These are phyloP conservation scores for Diplodia intermedia DNA, from an alignment of 2,329 filamentous ascomycete genomes.

Conservation along the genomic window DNA sequence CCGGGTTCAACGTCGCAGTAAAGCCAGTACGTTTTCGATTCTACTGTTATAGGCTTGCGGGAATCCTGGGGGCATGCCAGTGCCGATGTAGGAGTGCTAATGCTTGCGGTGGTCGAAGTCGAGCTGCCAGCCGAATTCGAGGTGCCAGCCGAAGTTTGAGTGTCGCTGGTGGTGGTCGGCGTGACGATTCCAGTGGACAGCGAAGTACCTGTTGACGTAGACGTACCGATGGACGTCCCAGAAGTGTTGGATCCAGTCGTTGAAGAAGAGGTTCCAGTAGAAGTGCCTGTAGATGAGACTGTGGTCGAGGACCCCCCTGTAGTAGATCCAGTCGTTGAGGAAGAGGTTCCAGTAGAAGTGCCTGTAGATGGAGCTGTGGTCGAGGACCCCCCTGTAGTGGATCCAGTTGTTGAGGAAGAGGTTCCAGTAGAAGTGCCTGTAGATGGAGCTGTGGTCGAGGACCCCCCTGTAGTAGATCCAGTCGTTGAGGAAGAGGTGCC, in stretches of 20 bases:
- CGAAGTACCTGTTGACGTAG: not conserved
- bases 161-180: too few relatives aligned
- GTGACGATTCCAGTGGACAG: too few relatives aligned
- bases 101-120: not conserved
- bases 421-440: not conserved
- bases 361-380: too few relatives aligned
- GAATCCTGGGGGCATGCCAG: not conserved
- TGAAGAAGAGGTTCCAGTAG: not conserved
- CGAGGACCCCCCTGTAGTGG: not conserved
- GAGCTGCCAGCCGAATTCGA: not conserved
- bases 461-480: not conserved
- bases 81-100: not conserved
- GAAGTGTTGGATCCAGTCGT: not conserved
- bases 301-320: not conserved
- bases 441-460: not conserved
- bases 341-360: not conserved
- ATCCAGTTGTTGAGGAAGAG: not conserved
- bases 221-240: not conserved
- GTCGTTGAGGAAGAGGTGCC: not conserved
- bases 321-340: not conserved
- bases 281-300: not conserved
- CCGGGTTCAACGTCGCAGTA: slow-evolving; percentile 1
- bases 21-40: slow-evolving; percentile 2
- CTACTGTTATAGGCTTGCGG: not conserved
- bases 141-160: too few relatives aligned